phyloP scores from a whole-genome alignment of 2,329 filamentous ascomycete species.

The Zopfia rhizophila region DNA sequence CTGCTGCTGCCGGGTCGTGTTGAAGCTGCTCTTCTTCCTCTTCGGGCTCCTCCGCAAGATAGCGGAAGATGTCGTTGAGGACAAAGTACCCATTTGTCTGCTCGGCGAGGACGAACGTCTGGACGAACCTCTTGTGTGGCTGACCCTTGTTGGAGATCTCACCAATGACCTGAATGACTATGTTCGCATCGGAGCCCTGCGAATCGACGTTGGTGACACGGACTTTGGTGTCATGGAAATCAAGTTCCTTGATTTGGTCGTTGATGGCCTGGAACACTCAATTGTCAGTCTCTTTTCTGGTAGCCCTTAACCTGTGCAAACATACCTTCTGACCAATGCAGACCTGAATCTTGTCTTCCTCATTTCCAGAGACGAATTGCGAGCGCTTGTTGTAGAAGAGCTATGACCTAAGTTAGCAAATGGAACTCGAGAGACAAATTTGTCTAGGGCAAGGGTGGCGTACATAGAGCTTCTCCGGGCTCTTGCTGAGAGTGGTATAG shows the following conservation, averaged over 20 bases:
- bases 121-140: constrained; percentile 94
- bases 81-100: constrained; percentile 98
- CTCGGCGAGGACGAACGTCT: constrained; percentile 96
- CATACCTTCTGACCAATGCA: constrained; percentile 87
- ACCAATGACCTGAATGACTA: constrained; percentile 97
- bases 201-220: constrained; percentile 98
- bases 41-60: constrained; percentile 85
- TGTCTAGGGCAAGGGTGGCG: constrained; percentile 27
- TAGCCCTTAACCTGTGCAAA: too few relatives aligned
- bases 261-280: constrained; percentile 77
- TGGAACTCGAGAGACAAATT: too few relatives aligned
- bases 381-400: constrained; percentile 97
- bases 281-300: constrained; percentile 30
- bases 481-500: constrained; percentile 96
- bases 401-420: constrained; percentile 48
- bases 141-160: constrained; percentile 95
- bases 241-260: constrained; percentile 90
- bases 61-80: constrained; percentile 97
- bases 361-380: constrained; percentile 90
- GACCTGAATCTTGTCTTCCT: constrained; percentile 88
- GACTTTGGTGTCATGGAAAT: constrained; percentile 98
- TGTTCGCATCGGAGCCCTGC: constrained; percentile 90
- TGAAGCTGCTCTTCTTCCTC: constrained; percentile 63
- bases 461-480: constrained; percentile 87
- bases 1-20: constrained; percentile 43